Evolutionary conservation across 352 stramenopile species (phyloP).

Genomic region (Phytophthora chlamydospora): DNA sequence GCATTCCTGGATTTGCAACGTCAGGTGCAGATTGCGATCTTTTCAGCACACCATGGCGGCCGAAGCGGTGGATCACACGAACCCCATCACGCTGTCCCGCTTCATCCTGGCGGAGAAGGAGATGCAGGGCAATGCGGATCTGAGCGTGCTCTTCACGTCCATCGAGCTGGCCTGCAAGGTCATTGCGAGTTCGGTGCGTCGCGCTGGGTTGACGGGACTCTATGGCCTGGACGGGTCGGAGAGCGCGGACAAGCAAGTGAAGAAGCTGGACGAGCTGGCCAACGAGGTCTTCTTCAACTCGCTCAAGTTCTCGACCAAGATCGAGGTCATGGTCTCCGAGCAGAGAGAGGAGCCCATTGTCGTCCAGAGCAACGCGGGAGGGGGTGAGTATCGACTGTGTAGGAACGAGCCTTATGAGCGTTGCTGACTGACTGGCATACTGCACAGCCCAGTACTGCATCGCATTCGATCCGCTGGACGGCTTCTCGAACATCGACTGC

Average conservation of each 20-base stretch:
- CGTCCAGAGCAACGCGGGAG: conserved; percentile 64
- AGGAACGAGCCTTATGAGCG: too few relatives aligned
- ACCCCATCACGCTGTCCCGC: conserved; percentile 93
- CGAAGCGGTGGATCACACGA: conserved; percentile 75
- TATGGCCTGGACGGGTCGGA: conserved; percentile 97
- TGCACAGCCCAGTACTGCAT: conserved; percentile 94
- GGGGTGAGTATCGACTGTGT: background rate
- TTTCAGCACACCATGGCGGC: conserved; percentile 24
- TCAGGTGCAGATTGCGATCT: conserved; percentile 1
- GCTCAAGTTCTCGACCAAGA: conserved; percentile 96
- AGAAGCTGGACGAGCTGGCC: conserved; percentile 98
- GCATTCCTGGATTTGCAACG: conserved; percentile 13
- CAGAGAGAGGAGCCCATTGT: conserved; percentile 98
- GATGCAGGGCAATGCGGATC: conserved; percentile 92
- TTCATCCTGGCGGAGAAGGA: conserved; percentile 95
- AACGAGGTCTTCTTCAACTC: conserved; percentile 99
- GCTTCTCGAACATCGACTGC: conserved; percentile 99
- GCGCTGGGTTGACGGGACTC: conserved; percentile 90
- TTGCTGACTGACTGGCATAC: too few relatives aligned
- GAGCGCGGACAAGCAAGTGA: conserved; percentile 98
- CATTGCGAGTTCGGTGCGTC: conserved; percentile 96
- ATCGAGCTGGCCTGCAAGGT: conserved; percentile 97
- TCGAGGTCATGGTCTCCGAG: conserved; percentile 97
- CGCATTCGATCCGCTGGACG: conserved; percentile 98
- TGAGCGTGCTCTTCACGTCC: conserved; percentile 96